phyloP scores from a whole-genome alignment of 2,329 filamentous ascomycete species.

The Ambrosiella cleistominuta region DNA sequence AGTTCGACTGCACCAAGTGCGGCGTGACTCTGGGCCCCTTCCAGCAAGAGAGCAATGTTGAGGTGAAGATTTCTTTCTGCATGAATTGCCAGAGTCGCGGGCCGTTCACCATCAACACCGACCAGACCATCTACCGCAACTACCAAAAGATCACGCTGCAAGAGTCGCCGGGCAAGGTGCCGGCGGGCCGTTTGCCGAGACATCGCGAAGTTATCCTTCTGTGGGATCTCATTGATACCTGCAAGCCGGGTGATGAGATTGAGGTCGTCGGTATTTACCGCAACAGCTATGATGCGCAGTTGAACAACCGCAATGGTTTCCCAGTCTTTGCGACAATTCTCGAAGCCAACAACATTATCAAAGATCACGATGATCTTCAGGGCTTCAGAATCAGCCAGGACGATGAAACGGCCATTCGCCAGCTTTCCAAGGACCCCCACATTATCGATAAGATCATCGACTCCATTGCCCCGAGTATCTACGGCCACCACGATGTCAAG shows the following conservation, averaged over 20 bases:
- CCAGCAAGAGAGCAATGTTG: slow-evolving; percentile 89
- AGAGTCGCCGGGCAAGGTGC: slow-evolving; percentile 91
- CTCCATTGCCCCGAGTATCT: slow-evolving; percentile 93
- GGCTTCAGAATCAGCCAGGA: slow-evolving; percentile 91
- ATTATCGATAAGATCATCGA: slow-evolving; percentile 85
- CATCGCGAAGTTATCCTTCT: slow-evolving; percentile 88
- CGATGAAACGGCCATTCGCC: slow-evolving; percentile 80
- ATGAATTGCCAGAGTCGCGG: slow-evolving; percentile 91
- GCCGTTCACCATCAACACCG: slow-evolving; percentile 87
- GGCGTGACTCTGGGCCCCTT: slow-evolving; percentile 84
- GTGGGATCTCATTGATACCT: slow-evolving; percentile 91
- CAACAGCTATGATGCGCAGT: slow-evolving; percentile 93
- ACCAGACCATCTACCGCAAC: slow-evolving; percentile 96
- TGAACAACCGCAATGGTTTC: slow-evolving; percentile 98
- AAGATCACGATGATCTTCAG: slow-evolving; percentile 91
- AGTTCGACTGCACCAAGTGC: slow-evolving; percentile 93
- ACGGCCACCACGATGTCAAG: slow-evolving; percentile 92
- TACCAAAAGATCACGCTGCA: slow-evolving; percentile 96
- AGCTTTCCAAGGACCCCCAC: slow-evolving; percentile 71
- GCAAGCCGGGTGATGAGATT: slow-evolving; percentile 94
- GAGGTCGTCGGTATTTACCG: slow-evolving; percentile 93
- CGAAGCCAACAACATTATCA: slow-evolving; percentile 93
- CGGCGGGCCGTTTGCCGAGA: slow-evolving; percentile 81
- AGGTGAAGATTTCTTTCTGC: slow-evolving; percentile 92
- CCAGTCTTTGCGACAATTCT: slow-evolving; percentile 95